phyloP scores from a whole-genome alignment of 176 grass and related monocot species.

The Oryza longistaminata region DNA sequence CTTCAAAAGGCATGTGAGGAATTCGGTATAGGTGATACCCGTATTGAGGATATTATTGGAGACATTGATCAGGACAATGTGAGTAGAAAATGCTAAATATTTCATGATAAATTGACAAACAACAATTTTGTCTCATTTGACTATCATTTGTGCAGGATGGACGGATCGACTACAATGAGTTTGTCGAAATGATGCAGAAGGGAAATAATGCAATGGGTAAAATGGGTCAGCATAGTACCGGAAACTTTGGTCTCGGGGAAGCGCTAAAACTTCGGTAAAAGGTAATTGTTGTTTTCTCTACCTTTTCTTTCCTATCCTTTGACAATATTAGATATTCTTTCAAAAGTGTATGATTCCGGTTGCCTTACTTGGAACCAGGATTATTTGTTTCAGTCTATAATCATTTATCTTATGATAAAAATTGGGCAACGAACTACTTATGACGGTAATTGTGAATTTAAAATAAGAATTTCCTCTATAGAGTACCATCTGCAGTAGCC shows the following conservation, averaged over 20 bases:
- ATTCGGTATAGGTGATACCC: conserved; percentile 70
- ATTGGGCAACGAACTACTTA: background rate
- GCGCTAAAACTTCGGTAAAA: conserved; percentile 72
- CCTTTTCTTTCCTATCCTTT: background rate
- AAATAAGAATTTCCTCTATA: background rate
- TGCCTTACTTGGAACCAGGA: background rate
- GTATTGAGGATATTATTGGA: conserved; percentile 69
- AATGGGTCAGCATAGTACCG: conserved; percentile 62
- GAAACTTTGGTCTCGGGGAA: conserved; percentile 62
- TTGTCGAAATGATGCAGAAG: conserved; percentile 79
- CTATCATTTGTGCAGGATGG: conserved; percentile 52
- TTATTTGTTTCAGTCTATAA: conserved; percentile 2
- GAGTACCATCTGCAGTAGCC: background rate
- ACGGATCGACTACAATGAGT: conserved; percentile 78
- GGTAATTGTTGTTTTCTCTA: conserved; percentile 28
- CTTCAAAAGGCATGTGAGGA: conserved; percentile 78
- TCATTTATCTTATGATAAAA: background rate
- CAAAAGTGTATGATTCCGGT: background rate
- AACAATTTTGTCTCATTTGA: conserved; percentile 10
- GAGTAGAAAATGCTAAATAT: background rate
- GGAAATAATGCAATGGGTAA: conserved; percentile 59
- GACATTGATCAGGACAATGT: conserved; percentile 82
- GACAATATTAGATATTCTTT: background rate
- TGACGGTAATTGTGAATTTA: background rate
- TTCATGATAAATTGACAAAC: conserved; percentile 4